phyloP scores from a whole-genome alignment of 2,329 filamentous ascomycete genomes.

The Dryadomyces quercivorus region DNA sequence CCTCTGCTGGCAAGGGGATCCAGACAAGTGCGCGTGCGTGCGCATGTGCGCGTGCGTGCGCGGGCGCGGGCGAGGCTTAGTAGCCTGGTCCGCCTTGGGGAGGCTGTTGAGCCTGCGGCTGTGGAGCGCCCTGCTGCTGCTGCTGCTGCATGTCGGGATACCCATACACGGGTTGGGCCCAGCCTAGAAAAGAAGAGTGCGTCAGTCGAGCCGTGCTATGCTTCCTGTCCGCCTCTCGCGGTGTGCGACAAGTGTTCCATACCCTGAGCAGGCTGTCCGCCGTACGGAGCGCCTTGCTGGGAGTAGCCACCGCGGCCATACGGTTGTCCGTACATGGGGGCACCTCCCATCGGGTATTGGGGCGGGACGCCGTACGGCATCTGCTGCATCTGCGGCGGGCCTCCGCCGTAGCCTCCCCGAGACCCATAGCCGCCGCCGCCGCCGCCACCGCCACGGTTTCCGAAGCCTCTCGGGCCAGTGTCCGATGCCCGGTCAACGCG shows the following conservation, averaged over 20 bases:
- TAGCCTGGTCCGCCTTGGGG: slow-evolving; percentile 22
- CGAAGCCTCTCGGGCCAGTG: slow-evolving; percentile 41
- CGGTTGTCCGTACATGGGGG: slow-evolving; percentile 24
- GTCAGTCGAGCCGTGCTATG: not conserved
- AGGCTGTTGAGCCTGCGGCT: slow-evolving; percentile 24
- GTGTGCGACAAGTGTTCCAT: slow-evolving; percentile 8
- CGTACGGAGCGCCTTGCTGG: slow-evolving; percentile 25
- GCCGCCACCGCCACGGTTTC: slow-evolving; percentile 10
- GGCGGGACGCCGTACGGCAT: slow-evolving; percentile 21
- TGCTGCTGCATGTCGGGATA: slow-evolving; percentile 33
- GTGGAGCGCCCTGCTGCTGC: slow-evolving; percentile 21
- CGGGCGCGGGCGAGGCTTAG: not conserved
- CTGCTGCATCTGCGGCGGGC: slow-evolving; percentile 22
- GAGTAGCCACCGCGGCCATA: slow-evolving; percentile 32
- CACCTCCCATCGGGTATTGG: slow-evolving; percentile 23
- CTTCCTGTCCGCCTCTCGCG: no score
- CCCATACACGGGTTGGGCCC: slow-evolving; percentile 23
- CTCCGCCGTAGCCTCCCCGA: slow-evolving; percentile 21
- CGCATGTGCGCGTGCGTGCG: no score
- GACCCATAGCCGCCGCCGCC: slow-evolving; percentile 19
- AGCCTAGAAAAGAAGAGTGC: slow-evolving; percentile 17
- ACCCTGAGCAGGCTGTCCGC: slow-evolving; percentile 25
- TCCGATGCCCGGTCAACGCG: slow-evolving; percentile 94
- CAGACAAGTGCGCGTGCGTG: no score
- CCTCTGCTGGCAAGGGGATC: no score